A percentile compares a stretch with the other conserved stretches of the same genome.
These are phyloP conservation scores for Alnus glutinosa DNA, from an alignment of 306 rosid genomes.

Conservation along the genomic window DNA sequence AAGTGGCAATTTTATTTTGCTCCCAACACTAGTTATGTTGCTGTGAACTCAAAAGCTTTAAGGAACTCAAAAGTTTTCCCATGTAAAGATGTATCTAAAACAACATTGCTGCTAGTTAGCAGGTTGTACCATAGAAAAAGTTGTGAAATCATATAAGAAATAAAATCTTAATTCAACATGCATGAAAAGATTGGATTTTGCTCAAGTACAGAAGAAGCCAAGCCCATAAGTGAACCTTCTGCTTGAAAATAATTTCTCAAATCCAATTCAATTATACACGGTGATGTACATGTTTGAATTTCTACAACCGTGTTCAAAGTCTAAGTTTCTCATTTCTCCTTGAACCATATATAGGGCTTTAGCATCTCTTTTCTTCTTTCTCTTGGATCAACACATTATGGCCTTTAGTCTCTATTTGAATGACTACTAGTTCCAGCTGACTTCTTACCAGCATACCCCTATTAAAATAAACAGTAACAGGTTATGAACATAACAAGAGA, in stretches of 20 bases:
- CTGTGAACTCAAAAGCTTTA: too few species aligned
- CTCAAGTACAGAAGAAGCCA: not conserved
- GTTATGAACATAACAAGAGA: not conserved
- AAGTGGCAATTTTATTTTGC: too few species aligned
- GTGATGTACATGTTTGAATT: not conserved
- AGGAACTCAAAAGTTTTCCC: too few species aligned
- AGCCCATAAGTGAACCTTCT: not conserved
- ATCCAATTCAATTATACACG: not conserved
- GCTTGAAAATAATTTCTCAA: not conserved
- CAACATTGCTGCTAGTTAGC: too few species aligned
- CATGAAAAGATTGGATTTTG: not conserved
- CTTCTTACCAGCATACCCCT: constrained; percentile 14
- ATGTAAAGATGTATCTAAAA: too few species aligned
- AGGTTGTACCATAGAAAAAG: not conserved
- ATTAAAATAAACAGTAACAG: not conserved
- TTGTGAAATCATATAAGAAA: not conserved
- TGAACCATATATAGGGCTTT: not conserved
- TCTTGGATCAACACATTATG: not conserved
- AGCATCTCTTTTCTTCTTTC: constrained; percentile 1
- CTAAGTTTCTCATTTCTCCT: not conserved
- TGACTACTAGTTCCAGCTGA: not conserved
- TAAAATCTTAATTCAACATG: not conserved
- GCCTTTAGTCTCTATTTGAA: not conserved
- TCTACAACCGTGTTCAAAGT: not conserved
- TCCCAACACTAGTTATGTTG: too few species aligned